phyloP scores from a whole-genome alignment of 2,329 filamentous ascomycete genomes.

The Claviceps digitariae region DNA sequence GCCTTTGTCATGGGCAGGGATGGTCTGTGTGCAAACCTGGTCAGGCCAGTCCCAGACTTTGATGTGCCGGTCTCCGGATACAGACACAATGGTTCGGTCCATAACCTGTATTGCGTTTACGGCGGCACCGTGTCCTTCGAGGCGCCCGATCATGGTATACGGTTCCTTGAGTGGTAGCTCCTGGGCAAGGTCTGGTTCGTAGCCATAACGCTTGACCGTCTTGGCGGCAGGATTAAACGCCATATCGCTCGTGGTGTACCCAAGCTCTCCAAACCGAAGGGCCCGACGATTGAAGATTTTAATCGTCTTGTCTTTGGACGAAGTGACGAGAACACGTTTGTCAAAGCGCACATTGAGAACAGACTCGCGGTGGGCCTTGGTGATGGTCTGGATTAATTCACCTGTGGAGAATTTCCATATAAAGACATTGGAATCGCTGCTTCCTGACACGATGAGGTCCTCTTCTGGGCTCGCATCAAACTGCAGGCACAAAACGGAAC shows the following conservation, averaged over 20 bases:
- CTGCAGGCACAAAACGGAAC: slow-evolving; percentile 86
- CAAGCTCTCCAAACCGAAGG: slow-evolving; percentile 46
- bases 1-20: slow-evolving; percentile 81
- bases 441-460: slow-evolving; percentile 89
- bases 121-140: slow-evolving; percentile 78
- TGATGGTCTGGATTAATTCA: slow-evolving; percentile 61
- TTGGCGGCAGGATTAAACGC: slow-evolving; percentile 38
- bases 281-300: slow-evolving; percentile 82
- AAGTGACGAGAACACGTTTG: slow-evolving; percentile 81
- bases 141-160: slow-evolving; percentile 62
- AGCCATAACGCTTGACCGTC: slow-evolving; percentile 40
- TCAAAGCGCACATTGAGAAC: slow-evolving; percentile 92
- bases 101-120: slow-evolving; percentile 93
- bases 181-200: slow-evolving; percentile 30
- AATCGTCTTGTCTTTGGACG: slow-evolving; percentile 93
- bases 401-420: slow-evolving; percentile 92
- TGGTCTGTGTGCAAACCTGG: slow-evolving; percentile 60
- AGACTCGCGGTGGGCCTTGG: slow-evolving; percentile 71
- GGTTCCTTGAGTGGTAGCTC: slow-evolving; percentile 43
- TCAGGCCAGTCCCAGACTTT: slow-evolving; percentile 89
- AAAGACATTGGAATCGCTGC: slow-evolving; percentile 82
- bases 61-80: slow-evolving; percentile 84
- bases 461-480: slow-evolving; percentile 82
- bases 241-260: slow-evolving; percentile 30
- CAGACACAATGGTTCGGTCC: slow-evolving; percentile 78